Evolutionary conservation across 2,329 filamentous ascomycete species (phyloP), one percentile per base, ranked within the genome.

Genomic region (Chalaropsis ovoidea): DNA sequence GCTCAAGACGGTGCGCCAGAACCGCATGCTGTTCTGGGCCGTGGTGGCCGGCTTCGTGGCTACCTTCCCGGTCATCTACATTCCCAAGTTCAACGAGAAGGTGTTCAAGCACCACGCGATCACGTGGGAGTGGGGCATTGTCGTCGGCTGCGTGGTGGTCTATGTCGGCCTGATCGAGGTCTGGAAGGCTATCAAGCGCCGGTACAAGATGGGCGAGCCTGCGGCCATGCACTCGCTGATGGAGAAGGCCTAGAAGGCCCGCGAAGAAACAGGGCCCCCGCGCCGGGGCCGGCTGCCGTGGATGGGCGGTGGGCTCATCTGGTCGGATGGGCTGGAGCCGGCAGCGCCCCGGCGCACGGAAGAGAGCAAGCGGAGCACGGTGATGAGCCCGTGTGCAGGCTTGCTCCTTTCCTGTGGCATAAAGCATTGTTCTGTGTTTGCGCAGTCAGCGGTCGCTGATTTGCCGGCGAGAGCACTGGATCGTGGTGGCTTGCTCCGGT

Each of bases 101-200:
- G 86, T 89, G 1, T 89, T 89, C 76, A 86, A 88, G 74, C 87
- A 90, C 72, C 78, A 79, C 54, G 82, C 81, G 0, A 85, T 90
- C 65, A 79, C 77, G 1, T 89, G 86, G 85, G 86, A 90, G 71
- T 90, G 86, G 87, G 85, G 81, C 1, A 77, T 90, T 1, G 86
- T 90, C 0, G 77, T 81, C 58, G 79, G 82, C 19, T 81, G 78
- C 42, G 78, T 86, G 0, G 73, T 81, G 1, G 72, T 82, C 8
- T 90, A 89, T 73, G 77, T 89, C 61, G 74, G 74, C 0, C 80
- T 87, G 8, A 78, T 89, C 1, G 87, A 90, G 75, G 70, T 71
- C 0, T 90, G 86, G 86, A 90, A 90, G 76, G 86, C 81, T 65
- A 75, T 77, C 15, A 90, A 90, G 78, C 76, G 86, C 42, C 72